Conservation (phyloP, 2,329 filamentous ascomycete genomes). For the Botrytis deweyae region DNA sequence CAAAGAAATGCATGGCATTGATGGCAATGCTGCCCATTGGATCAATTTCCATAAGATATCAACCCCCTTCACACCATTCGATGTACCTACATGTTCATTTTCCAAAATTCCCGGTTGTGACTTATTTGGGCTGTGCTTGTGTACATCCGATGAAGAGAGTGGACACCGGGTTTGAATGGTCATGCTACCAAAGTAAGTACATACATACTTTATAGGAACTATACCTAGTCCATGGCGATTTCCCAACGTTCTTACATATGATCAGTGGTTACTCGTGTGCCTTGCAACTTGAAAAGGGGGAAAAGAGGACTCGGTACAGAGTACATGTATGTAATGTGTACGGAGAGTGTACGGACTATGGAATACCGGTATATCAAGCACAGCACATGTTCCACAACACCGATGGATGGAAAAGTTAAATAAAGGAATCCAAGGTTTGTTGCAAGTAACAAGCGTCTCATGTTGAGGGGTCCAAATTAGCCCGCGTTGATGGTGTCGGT, state of each 20-base stretch:
- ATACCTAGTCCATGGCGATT: background rate
- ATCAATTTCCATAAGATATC: background rate
- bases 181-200: background rate
- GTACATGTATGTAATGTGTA: background rate
- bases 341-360: background rate
- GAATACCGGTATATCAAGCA: background rate
- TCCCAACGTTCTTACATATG: background rate
- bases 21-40: background rate
- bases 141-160: background rate
- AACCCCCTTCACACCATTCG: background rate
- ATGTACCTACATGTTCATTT: background rate
- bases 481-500: background rate
- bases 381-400: background rate
- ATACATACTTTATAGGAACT: background rate
- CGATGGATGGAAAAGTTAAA: background rate
- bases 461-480: background rate
- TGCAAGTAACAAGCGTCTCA: background rate
- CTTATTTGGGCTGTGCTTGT: background rate
- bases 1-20: background rate
- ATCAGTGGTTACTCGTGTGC: background rate
- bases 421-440: background rate
- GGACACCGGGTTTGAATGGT: background rate
- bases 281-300: background rate
- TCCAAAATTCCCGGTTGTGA: background rate
- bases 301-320: too few relatives aligned